phyloP scores from a whole-genome alignment of 2,329 filamentous ascomycete genomes.

The Fusarium sp. region DNA sequence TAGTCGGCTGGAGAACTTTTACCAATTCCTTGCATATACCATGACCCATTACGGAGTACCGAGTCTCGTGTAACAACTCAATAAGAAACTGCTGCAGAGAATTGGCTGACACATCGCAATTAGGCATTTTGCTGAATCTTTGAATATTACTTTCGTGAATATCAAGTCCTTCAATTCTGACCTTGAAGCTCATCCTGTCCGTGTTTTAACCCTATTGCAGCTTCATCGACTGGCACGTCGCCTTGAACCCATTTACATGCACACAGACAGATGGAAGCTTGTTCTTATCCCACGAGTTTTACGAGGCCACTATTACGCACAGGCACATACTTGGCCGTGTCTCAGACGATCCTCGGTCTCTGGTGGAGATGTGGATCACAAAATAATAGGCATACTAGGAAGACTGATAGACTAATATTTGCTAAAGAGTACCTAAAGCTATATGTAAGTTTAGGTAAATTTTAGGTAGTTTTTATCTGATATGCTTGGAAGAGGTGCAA shows the following conservation, averaged over 20 bases:
- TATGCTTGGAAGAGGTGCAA: too few relatives aligned
- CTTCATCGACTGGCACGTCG: neutral
- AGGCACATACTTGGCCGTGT: conserved; percentile 26
- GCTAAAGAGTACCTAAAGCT: too few relatives aligned
- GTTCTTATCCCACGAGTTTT: conserved; percentile 9
- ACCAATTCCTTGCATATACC: neutral
- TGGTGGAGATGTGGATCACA: too few relatives aligned
- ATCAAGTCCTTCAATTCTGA: neutral
- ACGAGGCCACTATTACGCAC: conserved; percentile 15
- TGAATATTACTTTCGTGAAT: neutral
- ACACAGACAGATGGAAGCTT: conserved; percentile 6
- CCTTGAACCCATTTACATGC: conserved; percentile 10
- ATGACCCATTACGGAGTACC: neutral
- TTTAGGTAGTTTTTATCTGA: too few relatives aligned
- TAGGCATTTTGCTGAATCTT: neutral
- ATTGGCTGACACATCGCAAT: neutral
- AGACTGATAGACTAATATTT: too few relatives aligned
- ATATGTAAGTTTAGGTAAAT: too few relatives aligned
- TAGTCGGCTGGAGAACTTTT: neutral
- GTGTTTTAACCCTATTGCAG: conserved; percentile 2
- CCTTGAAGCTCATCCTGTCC: neutral
- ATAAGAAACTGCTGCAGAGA: neutral
- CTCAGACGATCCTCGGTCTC: conserved; percentile 14
- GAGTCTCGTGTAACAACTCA: neutral
- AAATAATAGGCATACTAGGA: too few relatives aligned